These are phyloP conservation scores for Fusarium sp. DNA, from an alignment of 2,329 filamentous ascomycete species.

Conservation along the genomic window DNA sequence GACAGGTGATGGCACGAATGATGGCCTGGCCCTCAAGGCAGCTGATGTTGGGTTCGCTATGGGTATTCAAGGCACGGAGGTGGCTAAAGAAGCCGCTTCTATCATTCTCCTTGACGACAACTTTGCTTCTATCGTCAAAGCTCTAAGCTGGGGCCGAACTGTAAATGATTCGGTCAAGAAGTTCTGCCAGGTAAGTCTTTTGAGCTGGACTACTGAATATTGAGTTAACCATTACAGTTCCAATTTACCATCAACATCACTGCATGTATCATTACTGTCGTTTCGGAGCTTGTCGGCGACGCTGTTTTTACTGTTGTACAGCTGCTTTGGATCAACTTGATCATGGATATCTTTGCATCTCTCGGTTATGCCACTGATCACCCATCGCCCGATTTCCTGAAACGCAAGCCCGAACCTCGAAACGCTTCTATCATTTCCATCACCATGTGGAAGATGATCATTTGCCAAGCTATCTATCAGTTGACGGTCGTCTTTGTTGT, in stretches of 20 bases:
- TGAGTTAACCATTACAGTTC: slow-evolving; percentile 55
- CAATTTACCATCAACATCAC: slow-evolving; percentile 79
- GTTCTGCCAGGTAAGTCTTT: slow-evolving; percentile 67
- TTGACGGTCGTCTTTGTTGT: slow-evolving; percentile 68
- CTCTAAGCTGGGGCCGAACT: slow-evolving; percentile 74
- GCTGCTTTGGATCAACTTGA: slow-evolving; percentile 76
- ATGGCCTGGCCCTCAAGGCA: slow-evolving; percentile 72
- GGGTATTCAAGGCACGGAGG: slow-evolving; percentile 74
- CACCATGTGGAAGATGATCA: slow-evolving; percentile 74
- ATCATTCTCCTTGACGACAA: slow-evolving; percentile 77
- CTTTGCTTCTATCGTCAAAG: slow-evolving; percentile 74
- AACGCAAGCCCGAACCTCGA: slow-evolving; percentile 68
- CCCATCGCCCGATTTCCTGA: slow-evolving; percentile 66
- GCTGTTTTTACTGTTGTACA: slow-evolving; percentile 75
- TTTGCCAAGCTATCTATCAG: slow-evolving; percentile 71
- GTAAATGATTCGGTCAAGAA: slow-evolving; percentile 77
- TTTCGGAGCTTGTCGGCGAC: slow-evolving; percentile 69
- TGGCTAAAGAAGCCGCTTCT: slow-evolving; percentile 75
- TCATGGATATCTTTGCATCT: slow-evolving; percentile 77
- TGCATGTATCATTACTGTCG: slow-evolving; percentile 72
- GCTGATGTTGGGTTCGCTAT: slow-evolving; percentile 77
- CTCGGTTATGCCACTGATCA: slow-evolving; percentile 74
- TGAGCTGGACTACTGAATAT: fast-evolving
- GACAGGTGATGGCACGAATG: slow-evolving; percentile 75
- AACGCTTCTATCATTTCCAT: slow-evolving; percentile 77